Evolutionary conservation across 495 filamentous ascomycete genomes (phyloP).

Genomic region (Entonaema liquescens): DNA sequence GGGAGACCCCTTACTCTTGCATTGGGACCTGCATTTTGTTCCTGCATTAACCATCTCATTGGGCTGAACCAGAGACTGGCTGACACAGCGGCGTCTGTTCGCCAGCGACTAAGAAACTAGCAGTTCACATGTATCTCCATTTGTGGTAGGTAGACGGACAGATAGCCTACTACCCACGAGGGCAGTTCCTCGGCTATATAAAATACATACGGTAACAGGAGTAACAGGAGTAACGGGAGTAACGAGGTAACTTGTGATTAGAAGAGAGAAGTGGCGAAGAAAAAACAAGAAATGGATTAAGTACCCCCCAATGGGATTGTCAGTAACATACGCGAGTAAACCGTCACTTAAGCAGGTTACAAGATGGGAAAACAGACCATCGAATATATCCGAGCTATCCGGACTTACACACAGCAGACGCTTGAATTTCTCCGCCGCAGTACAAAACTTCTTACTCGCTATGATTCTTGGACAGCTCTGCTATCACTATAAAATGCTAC

Average conservation of each 20-base stretch:
- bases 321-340: not conserved
- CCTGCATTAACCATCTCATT: conserved; percentile 36
- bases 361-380: not conserved
- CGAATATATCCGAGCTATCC: conserved; percentile 23
- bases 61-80: conserved; percentile 17
- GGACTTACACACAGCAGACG: not conserved
- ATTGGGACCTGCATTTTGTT: conserved; percentile 24
- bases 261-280: not conserved
- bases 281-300: not conserved
- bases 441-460: too few relatives aligned
- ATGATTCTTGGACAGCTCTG: too few relatives aligned
- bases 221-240: too few relatives aligned
- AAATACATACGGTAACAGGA: not conserved
- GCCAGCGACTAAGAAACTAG: not conserved
- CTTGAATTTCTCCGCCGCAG: too few relatives aligned
- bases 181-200: not conserved
- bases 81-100: conserved; percentile 21
- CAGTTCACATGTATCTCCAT: not conserved
- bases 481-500: too few relatives aligned
- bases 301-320: too few relatives aligned
- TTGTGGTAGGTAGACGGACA: too few relatives aligned
- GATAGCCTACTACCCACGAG: not conserved
- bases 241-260: too few relatives aligned
- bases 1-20: conserved; percentile 36
- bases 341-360: not conserved